Percentiles rank a stretch among this genome's conserved stretches.
Evolutionary conservation across 2,329 filamentous ascomycete genomes (phyloP).

Genomic region (Emmonsiellopsis sp.): DNA sequence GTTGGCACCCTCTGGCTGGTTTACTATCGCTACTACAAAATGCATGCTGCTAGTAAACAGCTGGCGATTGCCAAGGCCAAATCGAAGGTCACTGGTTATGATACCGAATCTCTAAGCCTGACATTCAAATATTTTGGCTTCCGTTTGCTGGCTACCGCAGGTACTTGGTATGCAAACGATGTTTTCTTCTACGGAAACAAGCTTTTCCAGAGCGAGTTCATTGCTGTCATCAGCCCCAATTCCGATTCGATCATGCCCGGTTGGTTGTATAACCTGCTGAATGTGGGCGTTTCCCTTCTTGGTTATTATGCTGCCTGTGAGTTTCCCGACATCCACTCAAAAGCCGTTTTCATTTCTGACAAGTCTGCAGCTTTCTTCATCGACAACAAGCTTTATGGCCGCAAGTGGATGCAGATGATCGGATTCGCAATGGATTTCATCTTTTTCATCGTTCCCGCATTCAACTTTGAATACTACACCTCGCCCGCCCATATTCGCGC

Average conservation of each 20-base stretch:
- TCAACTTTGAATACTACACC: constrained; percentile 79
- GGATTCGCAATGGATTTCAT: constrained; percentile 91
- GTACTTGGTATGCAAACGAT: constrained; percentile 91
- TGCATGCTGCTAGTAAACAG: constrained; percentile 79
- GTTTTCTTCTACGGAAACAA: constrained; percentile 99
- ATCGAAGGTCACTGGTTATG: constrained; percentile 81
- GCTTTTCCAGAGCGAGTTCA: constrained; percentile 89
- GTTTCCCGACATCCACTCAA: neutral
- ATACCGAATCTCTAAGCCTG: constrained; percentile 68
- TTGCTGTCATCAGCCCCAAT: constrained; percentile 64
- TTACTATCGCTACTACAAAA: constrained; percentile 93
- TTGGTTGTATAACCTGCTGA: constrained; percentile 90
- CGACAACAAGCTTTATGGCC: constrained; percentile 93
- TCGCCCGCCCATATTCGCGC: constrained; percentile 59
- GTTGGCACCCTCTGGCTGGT: constrained; percentile 87
- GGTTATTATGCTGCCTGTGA: constrained; percentile 79
- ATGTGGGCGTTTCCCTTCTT: constrained; percentile 72
- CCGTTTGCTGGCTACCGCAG: constrained; percentile 76
- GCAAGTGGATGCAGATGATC: constrained; percentile 92
- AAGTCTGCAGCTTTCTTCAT: constrained; percentile 55
- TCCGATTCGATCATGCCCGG: constrained; percentile 68
- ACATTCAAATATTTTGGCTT: constrained; percentile 78
- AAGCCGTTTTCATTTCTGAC: neutral
- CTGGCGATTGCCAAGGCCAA: constrained; percentile 77
- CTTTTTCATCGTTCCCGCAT: constrained; percentile 85